These are phyloP conservation scores for Monosporascus sp. DNA, from an alignment of 2,329 filamentous ascomycete species.

Conservation along the genomic window DNA sequence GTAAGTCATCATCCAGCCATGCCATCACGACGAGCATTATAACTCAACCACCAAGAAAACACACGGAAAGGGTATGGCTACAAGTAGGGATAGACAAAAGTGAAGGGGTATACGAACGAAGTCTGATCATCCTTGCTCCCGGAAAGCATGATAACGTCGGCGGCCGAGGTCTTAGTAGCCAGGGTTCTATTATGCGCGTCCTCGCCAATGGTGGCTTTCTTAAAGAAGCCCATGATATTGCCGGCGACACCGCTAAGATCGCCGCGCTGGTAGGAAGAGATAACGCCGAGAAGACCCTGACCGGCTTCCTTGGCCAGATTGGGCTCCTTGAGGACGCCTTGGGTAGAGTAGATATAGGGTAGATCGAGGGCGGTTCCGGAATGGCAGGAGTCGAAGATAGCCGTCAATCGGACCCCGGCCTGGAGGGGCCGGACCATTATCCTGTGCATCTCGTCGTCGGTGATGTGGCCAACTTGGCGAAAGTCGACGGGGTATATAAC, in stretches of 20 bases:
- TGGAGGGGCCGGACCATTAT: conserved; percentile 72
- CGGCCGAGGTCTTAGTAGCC: conserved; percentile 86
- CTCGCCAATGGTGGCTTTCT: conserved; percentile 72
- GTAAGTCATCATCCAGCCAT: background rate
- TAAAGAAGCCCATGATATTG: conserved; percentile 78
- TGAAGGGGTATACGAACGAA: conserved; percentile 53
- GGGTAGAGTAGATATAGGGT: conserved; percentile 75
- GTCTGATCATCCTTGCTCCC: conserved; percentile 96
- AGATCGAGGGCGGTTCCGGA: conserved; percentile 73
- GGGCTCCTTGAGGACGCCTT: conserved; percentile 75
- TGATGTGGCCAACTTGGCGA: conserved; percentile 63
- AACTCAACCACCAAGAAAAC: background rate
- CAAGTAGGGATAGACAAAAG: conserved; percentile 4
- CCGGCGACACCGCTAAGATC: conserved; percentile 78
- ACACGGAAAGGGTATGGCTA: conserved; percentile 6
- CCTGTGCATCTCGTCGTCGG: conserved; percentile 73
- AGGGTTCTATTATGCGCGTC: conserved; percentile 76
- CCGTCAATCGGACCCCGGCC: conserved; percentile 77
- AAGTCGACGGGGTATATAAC: conserved; percentile 77
- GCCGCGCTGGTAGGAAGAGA: conserved; percentile 75
- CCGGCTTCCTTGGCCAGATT: conserved; percentile 77
- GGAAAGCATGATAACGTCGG: conserved; percentile 97
- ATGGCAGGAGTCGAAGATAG: conserved; percentile 79
- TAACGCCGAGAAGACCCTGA: conserved; percentile 64
- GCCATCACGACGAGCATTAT: background rate